A percentile compares a stretch with the other conserved stretches of the same genome.
phyloP scores from a whole-genome alignment of 2,329 filamentous ascomycete species.

The Trichoderma guizhouense region DNA sequence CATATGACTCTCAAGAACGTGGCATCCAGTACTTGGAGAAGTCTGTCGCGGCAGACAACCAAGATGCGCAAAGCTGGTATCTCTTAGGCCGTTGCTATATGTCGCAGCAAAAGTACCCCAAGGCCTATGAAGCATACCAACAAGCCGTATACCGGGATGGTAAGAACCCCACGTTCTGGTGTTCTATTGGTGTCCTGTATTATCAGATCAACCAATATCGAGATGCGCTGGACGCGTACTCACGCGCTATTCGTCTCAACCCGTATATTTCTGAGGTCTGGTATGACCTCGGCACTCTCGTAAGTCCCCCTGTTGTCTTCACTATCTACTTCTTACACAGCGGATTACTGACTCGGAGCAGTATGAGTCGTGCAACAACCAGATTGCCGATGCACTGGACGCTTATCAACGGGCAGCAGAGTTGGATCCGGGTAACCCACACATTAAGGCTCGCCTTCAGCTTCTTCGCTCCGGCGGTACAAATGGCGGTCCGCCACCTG shows the following conservation, averaged over 20 bases:
- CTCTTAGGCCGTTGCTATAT: constrained; percentile 96
- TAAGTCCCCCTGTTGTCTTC: constrained; percentile 46
- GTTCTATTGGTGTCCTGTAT: constrained; percentile 96
- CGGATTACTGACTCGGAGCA: constrained; percentile 41
- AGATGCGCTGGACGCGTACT: constrained; percentile 95
- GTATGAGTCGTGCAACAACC: constrained; percentile 99
- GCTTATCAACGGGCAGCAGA: constrained; percentile 94
- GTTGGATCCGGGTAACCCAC: constrained; percentile 85
- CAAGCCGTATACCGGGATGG: constrained; percentile 98
- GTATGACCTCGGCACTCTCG: constrained; percentile 95
- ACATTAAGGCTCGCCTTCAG: constrained; percentile 93
- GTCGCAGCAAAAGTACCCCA: constrained; percentile 98
- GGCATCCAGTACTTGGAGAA: constrained; percentile 97
- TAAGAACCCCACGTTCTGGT: constrained; percentile 98
- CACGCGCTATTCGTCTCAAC: constrained; percentile 90
- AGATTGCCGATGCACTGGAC: constrained; percentile 92
- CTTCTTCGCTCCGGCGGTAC: constrained; percentile 78
- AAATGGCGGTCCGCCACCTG: constrained; percentile 68
- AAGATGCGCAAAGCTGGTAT: constrained; percentile 97
- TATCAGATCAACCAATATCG: constrained; percentile 99
- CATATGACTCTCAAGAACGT: constrained; percentile 87
- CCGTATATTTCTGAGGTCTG: constrained; percentile 98
- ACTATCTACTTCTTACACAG: background rate
- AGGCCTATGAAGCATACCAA: constrained; percentile 97
- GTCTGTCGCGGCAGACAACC: constrained; percentile 93